Base-by-base conservation (phyloP, 2,329 filamentous ascomycete species). In the Aureobasidium sp. region DNA sequence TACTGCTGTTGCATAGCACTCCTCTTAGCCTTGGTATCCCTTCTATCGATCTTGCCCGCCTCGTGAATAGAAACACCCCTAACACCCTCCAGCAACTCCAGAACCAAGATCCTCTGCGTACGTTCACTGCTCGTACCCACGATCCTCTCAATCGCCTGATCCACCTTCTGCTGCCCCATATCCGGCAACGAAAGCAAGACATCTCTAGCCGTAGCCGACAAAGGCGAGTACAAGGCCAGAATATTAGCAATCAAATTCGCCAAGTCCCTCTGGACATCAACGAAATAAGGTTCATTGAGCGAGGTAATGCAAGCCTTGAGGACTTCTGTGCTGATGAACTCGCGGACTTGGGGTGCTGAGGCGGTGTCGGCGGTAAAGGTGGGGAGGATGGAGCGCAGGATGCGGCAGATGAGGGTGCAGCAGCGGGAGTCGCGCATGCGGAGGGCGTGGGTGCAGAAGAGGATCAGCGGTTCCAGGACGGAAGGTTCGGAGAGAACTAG, bases 211-310 rank as follows among this genome's bases (percentile, higher is more conserved):
- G 89, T 94, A 7, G 80, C 70, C 8, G 88, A 92, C 36, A 84
- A 75, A 0, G 84, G 79, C 14, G 85, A 84, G 72, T 96, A 96
- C 64, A 89, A 83, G 9, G 88, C 82, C 68, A 96, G 81, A 64
- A 97, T 94, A 4, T 87, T 84, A 0, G 92, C 92, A 65, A 99
- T 96, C 41, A 97, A 81, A 25, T 87, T 84, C 0, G 91, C 93
- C 25, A 99, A 82, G 57, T 99, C 92, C 72, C 92, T 93, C 70
- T 99, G 94, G 65, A 95, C 84, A 68, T 99, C 94, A 37, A 97
- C 92, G 74, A 97, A 99, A 74, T 97, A 97, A 0, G 91, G 87
- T 67, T 99, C 94, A 75, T 97, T 90, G 56, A 99, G 85, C 1
- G 90, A 95, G 1, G 87, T 90, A 72, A 97, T 90, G 70, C 89